A percentile compares a stretch with the other conserved stretches of the same genome.
Evolutionary conservation across 2,329 filamentous ascomycete genomes (phyloP).

Genomic region (Tolypocladium inflatum): DNA sequence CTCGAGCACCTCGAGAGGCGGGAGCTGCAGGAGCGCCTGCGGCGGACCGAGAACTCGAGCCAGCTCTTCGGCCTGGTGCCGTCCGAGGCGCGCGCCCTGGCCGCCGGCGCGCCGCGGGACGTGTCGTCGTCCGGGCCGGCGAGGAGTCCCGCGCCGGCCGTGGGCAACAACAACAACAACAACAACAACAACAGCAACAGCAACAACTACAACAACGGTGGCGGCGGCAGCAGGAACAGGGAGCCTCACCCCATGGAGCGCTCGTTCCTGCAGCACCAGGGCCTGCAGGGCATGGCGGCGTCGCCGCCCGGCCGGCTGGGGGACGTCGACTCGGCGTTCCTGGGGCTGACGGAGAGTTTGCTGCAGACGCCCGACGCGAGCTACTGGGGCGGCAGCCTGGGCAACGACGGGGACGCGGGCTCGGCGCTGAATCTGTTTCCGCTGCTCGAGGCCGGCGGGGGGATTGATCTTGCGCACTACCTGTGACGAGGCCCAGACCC

Average conservation of each 20-base stretch:
- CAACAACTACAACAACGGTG: too few species aligned
- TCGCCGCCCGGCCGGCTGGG: slow-evolving; percentile 21
- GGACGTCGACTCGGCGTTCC: slow-evolving; percentile 27
- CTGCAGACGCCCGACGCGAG: slow-evolving; percentile 31
- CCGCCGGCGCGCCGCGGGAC: background rate
- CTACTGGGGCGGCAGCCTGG: slow-evolving; percentile 26
- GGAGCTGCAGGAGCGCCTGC: slow-evolving; percentile 35
- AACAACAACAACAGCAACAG: too few species aligned
- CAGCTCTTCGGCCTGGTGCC: slow-evolving; percentile 39
- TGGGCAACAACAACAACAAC: background rate
- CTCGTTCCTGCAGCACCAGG: slow-evolving; percentile 6
- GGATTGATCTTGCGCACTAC: slow-evolving; percentile 39
- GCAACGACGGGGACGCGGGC: slow-evolving; percentile 30
- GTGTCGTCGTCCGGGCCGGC: slow-evolving; percentile 5
- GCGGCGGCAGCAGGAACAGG: background rate
- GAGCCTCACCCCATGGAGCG: background rate
- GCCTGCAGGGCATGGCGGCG: slow-evolving; percentile 4
- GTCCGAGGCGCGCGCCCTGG: slow-evolving; percentile 11
- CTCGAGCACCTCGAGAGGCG: slow-evolving; percentile 36
- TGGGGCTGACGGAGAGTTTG: slow-evolving; percentile 26
- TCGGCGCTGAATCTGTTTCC: slow-evolving; percentile 41
- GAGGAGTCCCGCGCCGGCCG: background rate
- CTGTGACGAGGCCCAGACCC: slow-evolving; percentile 10
- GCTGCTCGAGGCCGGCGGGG: slow-evolving; percentile 39
- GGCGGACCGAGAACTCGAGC: slow-evolving; percentile 39